Conservation (phyloP, 805 yeast genomes). For the Myxozyma neotropica region DNA sequence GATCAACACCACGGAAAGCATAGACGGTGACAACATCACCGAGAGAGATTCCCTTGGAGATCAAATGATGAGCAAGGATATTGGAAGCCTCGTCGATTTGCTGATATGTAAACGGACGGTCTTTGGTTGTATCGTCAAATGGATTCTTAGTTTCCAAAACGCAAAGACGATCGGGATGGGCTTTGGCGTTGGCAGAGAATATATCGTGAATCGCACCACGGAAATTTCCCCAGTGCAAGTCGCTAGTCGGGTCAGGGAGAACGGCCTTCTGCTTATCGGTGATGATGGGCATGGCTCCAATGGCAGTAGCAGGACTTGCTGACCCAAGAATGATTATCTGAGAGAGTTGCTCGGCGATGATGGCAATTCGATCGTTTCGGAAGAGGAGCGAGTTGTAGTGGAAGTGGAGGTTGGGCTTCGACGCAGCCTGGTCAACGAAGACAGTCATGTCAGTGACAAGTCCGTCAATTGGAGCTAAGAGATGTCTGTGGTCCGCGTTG, state of each 20-base stretch:
- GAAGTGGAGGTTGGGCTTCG: constrained; percentile 42
- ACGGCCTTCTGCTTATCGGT: constrained; percentile 62
- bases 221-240: constrained; percentile 87
- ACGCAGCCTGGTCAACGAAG: constrained; percentile 44
- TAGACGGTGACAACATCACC: constrained; percentile 98
- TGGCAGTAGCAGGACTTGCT: constrained; percentile 44
- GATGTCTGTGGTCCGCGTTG: constrained; percentile 13
- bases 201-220: constrained; percentile 97
- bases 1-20: constrained; percentile 95
- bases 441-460: constrained; percentile 63
- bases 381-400: constrained; percentile 78
- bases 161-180: constrained; percentile 83
- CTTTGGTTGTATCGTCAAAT: constrained; percentile 50
- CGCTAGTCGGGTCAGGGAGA: constrained; percentile 85
- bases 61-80: constrained; percentile 85
- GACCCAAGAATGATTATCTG: constrained; percentile 49
- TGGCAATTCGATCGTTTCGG: constrained; percentile 65
- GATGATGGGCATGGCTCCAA: constrained; percentile 67
- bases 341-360: constrained; percentile 71
- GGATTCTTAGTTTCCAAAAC: constrained; percentile 88
- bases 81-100: constrained; percentile 94
- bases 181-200: constrained; percentile 81
- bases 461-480: constrained; percentile 26
- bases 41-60: constrained; percentile 73
- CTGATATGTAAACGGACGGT: constrained; percentile 76